These are phyloP conservation scores for Thelonectria rubi DNA, from an alignment of 2,329 filamentous ascomycete species.

Conservation along the genomic window DNA sequence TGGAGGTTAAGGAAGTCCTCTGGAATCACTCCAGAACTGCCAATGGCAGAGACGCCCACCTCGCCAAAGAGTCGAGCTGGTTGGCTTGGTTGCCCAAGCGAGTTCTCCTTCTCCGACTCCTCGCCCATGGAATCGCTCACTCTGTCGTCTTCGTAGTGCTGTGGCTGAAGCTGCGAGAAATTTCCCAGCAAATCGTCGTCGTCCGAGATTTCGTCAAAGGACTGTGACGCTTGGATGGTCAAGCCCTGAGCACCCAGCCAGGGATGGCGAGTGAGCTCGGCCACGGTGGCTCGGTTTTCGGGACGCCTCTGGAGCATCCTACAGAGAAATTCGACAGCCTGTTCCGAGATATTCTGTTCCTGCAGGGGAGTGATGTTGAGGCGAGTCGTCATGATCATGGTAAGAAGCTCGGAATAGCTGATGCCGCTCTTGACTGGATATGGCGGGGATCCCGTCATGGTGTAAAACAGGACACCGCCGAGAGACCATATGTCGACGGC, in stretches of 20 bases:
- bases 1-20: constrained; percentile 60
- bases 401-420: constrained; percentile 80
- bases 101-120: constrained; percentile 83
- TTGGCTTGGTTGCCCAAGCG: constrained; percentile 67
- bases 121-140: constrained; percentile 61
- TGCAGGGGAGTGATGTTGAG: constrained; percentile 74
- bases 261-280: constrained; percentile 72
- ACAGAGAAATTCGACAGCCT: constrained; percentile 77
- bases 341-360: constrained; percentile 65
- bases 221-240: constrained; percentile 51
- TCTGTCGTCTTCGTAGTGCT: constrained; percentile 49
- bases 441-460: constrained; percentile 81
- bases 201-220: constrained; percentile 70
- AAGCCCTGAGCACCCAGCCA: constrained; percentile 68
- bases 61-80: constrained; percentile 63
- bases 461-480: constrained; percentile 88
- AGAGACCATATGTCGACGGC: constrained; percentile 97
- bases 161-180: constrained; percentile 65
- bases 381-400: constrained; percentile 83
- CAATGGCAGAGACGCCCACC: constrained; percentile 62
- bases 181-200: constrained; percentile 65
- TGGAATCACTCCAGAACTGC: constrained; percentile 61
- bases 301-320: constrained; percentile 87
- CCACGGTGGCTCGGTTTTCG: constrained; percentile 76
- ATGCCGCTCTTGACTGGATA: constrained; percentile 82